Percentiles rank a stretch among this genome's conserved stretches.
These are phyloP conservation scores for Fusarium solani-melongenae DNA, from an alignment of 2,329 filamentous ascomycete species.

Conservation along the genomic window DNA sequence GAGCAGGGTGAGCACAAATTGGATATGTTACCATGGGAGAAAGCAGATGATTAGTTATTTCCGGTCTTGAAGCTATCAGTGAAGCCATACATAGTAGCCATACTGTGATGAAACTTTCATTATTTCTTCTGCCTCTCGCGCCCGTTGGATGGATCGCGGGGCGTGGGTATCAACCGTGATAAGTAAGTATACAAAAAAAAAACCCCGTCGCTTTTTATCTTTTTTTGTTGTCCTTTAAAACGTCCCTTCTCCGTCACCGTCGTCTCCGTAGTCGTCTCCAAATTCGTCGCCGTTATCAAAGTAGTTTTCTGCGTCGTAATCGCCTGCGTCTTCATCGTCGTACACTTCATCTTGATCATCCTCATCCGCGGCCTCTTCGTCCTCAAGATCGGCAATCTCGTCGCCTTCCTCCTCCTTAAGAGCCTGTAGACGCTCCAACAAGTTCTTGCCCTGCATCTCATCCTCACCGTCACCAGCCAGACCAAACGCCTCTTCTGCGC, in stretches of 20 bases:
- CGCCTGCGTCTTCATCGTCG: conserved; percentile 69
- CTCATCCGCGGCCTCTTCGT: conserved; percentile 60
- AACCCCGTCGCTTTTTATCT: conserved; percentile 21
- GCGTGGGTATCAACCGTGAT: conserved; percentile 43
- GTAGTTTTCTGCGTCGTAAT: conserved; percentile 71
- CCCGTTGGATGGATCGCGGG: conserved; percentile 15
- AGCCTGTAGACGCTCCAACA: conserved; percentile 58
- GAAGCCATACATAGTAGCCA: not conserved
- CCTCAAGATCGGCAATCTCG: conserved; percentile 60
- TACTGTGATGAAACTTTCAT: conserved; percentile 26
- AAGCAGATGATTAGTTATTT: not conserved
- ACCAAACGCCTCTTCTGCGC: conserved; percentile 63
- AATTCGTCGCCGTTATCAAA: conserved; percentile 69
- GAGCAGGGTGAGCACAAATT: not conserved
- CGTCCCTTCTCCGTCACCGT: conserved; percentile 61
- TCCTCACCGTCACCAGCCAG: conserved; percentile 44
- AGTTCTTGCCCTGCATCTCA: conserved; percentile 48
- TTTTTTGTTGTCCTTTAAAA: conserved; percentile 39
- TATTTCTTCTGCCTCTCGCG: conserved; percentile 37
- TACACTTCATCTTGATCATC: conserved; percentile 62
- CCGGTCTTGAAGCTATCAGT: not conserved
- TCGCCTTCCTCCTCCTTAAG: conserved; percentile 63
- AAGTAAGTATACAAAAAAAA: conserved; percentile 33
- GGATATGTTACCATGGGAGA: not conserved
- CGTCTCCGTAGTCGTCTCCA: conserved; percentile 62